Conservation (phyloP, 768 basidiomycete species). For the Termitomyces sp. region DNA sequence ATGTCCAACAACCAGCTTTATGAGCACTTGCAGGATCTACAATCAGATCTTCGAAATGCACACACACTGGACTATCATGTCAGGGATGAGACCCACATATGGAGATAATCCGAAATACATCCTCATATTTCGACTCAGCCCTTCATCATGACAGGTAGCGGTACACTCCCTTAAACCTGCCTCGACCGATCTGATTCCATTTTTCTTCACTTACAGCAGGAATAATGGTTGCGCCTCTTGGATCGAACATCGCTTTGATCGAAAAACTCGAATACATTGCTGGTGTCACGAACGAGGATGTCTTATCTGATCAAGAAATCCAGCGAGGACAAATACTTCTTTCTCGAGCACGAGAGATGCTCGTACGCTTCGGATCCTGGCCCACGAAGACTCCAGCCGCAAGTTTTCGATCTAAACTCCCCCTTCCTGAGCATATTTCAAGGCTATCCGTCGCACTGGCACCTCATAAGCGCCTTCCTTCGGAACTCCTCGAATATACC, state of each 20-base stretch:
- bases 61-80: background rate
- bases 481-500: background rate
- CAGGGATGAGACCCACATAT: background rate
- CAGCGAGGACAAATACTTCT: background rate
- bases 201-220: too few species aligned
- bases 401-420: background rate
- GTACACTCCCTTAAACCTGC: background rate
- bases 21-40: too few species aligned
- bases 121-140: background rate
- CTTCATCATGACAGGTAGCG: background rate
- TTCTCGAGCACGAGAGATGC: background rate
- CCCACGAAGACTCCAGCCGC: background rate
- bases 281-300: background rate
- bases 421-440: background rate
- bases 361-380: background rate
- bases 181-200: background rate
- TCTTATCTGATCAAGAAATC: background rate
- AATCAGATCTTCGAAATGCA: too few species aligned
- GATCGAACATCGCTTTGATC: background rate
- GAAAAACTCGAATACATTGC: background rate
- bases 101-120: background rate
- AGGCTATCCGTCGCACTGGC: background rate
- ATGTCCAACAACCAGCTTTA: too few species aligned
- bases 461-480: background rate
- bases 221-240: background rate